Evolutionary conservation across 108 stramenopile genomes (phyloP).

Genomic region (Discostella pseudostelligera): DNA sequence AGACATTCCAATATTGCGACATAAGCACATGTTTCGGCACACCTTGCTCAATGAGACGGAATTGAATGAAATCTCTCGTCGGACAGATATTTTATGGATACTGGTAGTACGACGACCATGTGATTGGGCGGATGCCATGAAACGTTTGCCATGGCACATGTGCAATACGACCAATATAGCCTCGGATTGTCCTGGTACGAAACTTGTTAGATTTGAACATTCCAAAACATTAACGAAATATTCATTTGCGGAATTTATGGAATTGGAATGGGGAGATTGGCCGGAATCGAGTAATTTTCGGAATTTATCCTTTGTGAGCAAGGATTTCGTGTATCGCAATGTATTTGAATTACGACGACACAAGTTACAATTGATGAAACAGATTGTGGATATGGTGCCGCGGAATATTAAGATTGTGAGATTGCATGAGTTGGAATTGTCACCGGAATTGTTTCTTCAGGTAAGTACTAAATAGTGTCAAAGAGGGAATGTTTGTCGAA

Average conservation of each 20-base stretch:
- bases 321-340: conserved; percentile 31
- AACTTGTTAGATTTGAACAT: conserved; percentile 31
- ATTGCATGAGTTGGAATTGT: conserved; percentile 27
- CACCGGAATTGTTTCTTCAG: conserved; percentile 34
- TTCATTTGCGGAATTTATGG: conserved; percentile 23
- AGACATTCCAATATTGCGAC: conserved; percentile 26
- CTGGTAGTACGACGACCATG: conserved; percentile 31
- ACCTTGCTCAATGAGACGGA: conserved; percentile 14
- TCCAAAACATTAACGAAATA: conserved; percentile 1
- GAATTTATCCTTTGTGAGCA: conserved; percentile 32
- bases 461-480: neutral
- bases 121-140: conserved; percentile 42
- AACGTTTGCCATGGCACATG: conserved; percentile 37
- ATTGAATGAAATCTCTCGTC: conserved; percentile 2
- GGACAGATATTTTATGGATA: conserved; percentile 37
- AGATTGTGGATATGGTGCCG: conserved; percentile 26
- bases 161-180: conserved; percentile 21
- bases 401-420: conserved; percentile 36
- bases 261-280: conserved; percentile 40
- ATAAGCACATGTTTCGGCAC: conserved; percentile 46
- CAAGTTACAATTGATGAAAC: conserved; percentile 37
- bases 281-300: conserved; percentile 31
- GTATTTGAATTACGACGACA: conserved; percentile 38
- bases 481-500: no score
- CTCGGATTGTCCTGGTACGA: conserved; percentile 12